Evolutionary conservation across 768 basidiomycete genomes (phyloP), one percentile per base, ranked within the genome.

Genomic region (Filobasidium wieringae): DNA sequence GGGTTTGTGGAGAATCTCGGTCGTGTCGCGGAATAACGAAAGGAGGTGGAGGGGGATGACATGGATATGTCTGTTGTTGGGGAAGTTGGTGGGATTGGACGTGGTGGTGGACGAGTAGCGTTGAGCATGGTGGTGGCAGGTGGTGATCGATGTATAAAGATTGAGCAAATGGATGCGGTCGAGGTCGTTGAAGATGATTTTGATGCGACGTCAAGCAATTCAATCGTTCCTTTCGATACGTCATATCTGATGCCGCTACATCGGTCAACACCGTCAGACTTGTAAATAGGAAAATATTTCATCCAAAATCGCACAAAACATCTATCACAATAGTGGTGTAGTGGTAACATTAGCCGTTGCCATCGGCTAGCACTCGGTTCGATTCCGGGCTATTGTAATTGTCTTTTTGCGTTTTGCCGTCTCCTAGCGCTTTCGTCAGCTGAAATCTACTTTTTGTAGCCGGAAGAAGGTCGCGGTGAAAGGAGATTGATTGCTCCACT

Each of bases 261-360:
- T 37, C 36, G 36, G 36, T 37, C 36, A 37, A 37, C 36, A n/a
- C n/a, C 36, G 9, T n/a, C n/a, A 37, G 36, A 9, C 36, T n/a
- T n/a, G 36, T 37, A 9, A n/a, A n/a, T n/a, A n/a, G n/a, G n/a
- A n/a, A n/a, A n/a, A n/a, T n/a, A n/a, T n/a, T n/a, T n/a, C n/a
- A n/a, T n/a, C n/a, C n/a, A n/a, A n/a, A n/a, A n/a, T n/a, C n/a
- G n/a, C n/a, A n/a, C n/a, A n/a, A n/a, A n/a, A n/a, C n/a, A n/a
- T n/a, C n/a, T n/a, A n/a, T n/a, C n/a, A 47, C 43, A 47, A 47
- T 47, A 47, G 43, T 47, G 43, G 43, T 47, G 43, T 47, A 47
- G 43, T 47, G 43, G 43, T 47, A 47, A 47, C 43, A 47, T 47
- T 47, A 47, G 43, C 43, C 43, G 43, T 47, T 47, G 43, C 43